Percentiles rank a stretch among this genome's conserved stretches.
Evolutionary conservation across 2,329 filamentous ascomycete genomes (phyloP).

Genomic region (Penicillium sp.): DNA sequence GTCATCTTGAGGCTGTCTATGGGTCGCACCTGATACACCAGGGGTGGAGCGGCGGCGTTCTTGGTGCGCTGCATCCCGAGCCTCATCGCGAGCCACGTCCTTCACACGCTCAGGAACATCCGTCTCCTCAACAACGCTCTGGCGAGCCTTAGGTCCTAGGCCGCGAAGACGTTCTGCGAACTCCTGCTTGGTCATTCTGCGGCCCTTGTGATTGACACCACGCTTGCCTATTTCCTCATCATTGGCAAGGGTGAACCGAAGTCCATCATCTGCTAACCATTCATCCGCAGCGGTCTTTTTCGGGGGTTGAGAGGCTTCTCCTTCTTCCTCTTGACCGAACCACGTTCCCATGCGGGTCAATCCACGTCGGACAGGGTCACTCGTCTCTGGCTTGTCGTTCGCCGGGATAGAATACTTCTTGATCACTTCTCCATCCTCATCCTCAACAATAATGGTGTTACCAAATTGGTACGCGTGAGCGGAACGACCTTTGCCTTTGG

Average conservation of each 20-base stretch:
- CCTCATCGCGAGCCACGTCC: slow-evolving; percentile 40
- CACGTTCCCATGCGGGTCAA: slow-evolving; percentile 66
- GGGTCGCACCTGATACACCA: slow-evolving; percentile 18
- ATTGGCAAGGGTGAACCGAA: slow-evolving; percentile 66
- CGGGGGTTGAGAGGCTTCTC: slow-evolving; percentile 36
- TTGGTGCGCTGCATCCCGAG: slow-evolving; percentile 31
- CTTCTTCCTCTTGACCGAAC: slow-evolving; percentile 49
- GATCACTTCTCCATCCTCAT: slow-evolving; percentile 70
- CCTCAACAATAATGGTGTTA: slow-evolving; percentile 73
- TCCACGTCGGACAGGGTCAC: slow-evolving; percentile 54
- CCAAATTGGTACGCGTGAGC: slow-evolving; percentile 71
- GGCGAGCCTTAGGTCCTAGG: slow-evolving; percentile 64
- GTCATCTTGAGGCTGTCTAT: slow-evolving; percentile 24
- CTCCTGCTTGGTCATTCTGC: slow-evolving; percentile 67
- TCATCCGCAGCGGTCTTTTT: slow-evolving; percentile 36
- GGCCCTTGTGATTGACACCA: slow-evolving; percentile 53
- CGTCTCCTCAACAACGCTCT: slow-evolving; percentile 49
- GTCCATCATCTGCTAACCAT: slow-evolving; percentile 53
- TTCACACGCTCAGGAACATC: slow-evolving; percentile 48
- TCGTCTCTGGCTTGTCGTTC: slow-evolving; percentile 34
- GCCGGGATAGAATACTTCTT: slow-evolving; percentile 70
- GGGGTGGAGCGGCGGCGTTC: slow-evolving; percentile 32
- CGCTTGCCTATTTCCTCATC: slow-evolving; percentile 40
- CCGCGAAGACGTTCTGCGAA: slow-evolving; percentile 67
- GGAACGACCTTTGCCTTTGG: slow-evolving; percentile 53